These are phyloP conservation scores for Chrysoporthe cubensis DNA, from an alignment of 2,329 filamentous ascomycete species.

Conservation along the genomic window DNA sequence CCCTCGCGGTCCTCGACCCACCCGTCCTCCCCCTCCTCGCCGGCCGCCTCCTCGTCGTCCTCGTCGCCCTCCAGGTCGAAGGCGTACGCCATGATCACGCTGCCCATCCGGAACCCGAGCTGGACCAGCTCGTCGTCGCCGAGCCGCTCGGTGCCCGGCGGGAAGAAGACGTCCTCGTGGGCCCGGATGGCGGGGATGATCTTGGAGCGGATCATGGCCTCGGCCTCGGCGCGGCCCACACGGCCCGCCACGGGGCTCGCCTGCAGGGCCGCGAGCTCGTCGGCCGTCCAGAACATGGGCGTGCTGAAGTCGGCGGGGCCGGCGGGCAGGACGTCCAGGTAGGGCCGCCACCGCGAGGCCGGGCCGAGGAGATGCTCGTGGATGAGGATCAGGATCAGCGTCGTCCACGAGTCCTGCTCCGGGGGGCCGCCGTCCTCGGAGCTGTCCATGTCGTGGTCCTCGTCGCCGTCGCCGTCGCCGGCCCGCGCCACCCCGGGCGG, in stretches of 20 bases:
- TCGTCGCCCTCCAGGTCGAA: constrained; percentile 72
- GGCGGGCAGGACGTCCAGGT: constrained; percentile 68
- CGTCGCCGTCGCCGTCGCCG: constrained; percentile 34
- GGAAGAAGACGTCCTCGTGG: constrained; percentile 52
- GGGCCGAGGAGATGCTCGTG: constrained; percentile 68
- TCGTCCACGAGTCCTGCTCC: constrained; percentile 56
- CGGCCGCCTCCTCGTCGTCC: constrained; percentile 39
- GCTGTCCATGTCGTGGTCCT: constrained; percentile 36
- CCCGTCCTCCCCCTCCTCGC: constrained; percentile 60
- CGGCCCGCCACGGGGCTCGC: constrained; percentile 76
- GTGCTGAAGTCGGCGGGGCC: constrained; percentile 72
- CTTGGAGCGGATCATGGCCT: constrained; percentile 65
- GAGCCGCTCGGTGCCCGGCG: constrained; percentile 38
- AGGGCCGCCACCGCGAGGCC: constrained; percentile 73
- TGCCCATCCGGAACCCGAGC: constrained; percentile 79
- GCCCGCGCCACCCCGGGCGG: constrained; percentile 15
- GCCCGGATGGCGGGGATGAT: constrained; percentile 56
- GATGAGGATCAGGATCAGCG: constrained; percentile 76
- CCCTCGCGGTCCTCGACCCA: constrained; percentile 68
- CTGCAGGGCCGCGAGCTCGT: constrained; percentile 73
- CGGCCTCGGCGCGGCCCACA: constrained; percentile 74
- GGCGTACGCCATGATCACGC: constrained; percentile 89
- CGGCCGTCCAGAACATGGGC: constrained; percentile 83
- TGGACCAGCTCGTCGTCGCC: constrained; percentile 50
- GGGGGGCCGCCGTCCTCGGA: constrained; percentile 43